These are phyloP conservation scores for Linaria vulgaris DNA, from an alignment of 257 asterid genomes.

Conservation along the genomic window DNA sequence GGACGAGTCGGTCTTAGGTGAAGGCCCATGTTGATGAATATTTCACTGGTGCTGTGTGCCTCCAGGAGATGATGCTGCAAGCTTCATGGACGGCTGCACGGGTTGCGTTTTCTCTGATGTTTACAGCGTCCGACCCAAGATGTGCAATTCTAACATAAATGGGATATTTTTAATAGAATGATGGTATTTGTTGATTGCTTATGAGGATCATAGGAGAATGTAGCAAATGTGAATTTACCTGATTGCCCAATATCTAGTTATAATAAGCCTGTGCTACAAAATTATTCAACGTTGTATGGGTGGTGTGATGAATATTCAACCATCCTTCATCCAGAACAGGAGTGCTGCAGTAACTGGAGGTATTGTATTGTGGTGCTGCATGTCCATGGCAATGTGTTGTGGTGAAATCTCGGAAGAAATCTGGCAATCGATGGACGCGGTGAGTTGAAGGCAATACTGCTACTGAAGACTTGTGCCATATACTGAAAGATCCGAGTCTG, in stretches of 20 bases:
- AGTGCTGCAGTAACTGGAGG: no score
- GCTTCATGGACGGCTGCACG: not conserved
- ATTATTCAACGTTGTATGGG: not conserved
- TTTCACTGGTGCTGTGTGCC: no score
- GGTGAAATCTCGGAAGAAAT: no score
- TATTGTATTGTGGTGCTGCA: no score
- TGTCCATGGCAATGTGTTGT: no score
- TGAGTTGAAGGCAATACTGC: no score
- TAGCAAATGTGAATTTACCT: conserved; percentile 31
- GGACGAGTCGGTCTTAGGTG: not conserved
- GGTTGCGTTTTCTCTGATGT: conserved; percentile 1
- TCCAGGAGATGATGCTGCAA: conserved; percentile 5
- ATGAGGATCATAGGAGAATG: conserved; percentile 36
- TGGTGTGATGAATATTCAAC: no score
- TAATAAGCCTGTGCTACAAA: conserved; percentile 1
- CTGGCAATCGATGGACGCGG: no score
- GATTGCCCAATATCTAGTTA: conserved; percentile 23
- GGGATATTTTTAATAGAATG: conserved; percentile 20
- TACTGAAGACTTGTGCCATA: no score
- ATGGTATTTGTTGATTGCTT: conserved; percentile 26
- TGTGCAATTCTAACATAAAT: conserved; percentile 1
- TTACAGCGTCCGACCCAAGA: conserved; percentile 3
- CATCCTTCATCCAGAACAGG: no score
- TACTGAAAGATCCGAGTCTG: no score
- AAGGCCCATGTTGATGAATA: no score